Evolutionary conservation across 2,329 filamentous ascomycete genomes (phyloP), one percentile per base, ranked within the genome.

Genomic region (Metarhizium rileyi): DNA sequence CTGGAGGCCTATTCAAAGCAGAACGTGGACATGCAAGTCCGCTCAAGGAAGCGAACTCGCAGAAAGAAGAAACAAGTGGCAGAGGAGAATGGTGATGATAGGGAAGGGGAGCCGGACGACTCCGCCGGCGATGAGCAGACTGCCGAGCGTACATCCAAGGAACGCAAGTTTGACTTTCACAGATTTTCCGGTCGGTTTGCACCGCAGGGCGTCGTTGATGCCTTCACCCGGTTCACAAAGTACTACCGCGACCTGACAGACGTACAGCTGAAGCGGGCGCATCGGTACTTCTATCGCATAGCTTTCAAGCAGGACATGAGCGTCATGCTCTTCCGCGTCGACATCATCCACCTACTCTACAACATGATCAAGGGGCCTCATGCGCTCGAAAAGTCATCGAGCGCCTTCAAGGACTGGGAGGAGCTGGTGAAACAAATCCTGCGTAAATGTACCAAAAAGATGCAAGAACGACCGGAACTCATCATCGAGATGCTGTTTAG

Each of bases 301-400:
- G 90, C 90, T 0, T 97, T 97, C 73, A 98, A 97, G 69, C 87
- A 95, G 66, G 88, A 96, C 44, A 83, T 93, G 71, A 84, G 83
- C 50, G 84, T 96, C 22, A 80, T 96, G 70, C 75, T 98, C 1
- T 97, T 90, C 67, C 82, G 91, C 9, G 80, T 95, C 5, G 93
- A 97, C 63, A 95, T 96, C 33, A 81, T 98, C 44, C 82, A 87
- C 41, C 75, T 97, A 1, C 83, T 98, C 46, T 83, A 95, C 63
- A 85, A 82, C 61, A 90, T 98, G 81, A 86, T 97, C 66, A 94
- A 94, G 64, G 91, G 91, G 0, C 87, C 88, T 0, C 80, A 87
- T 51, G 80, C 85, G 1, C 70, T 97, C 28, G 83, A 90, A 60
- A 77, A 76, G 30, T 75, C 75, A 18, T 79, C 77, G 12, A 65